Evolutionary conservation across 108 stramenopile species (phyloP).

Genomic region (Cyclotella cryptica): DNA sequence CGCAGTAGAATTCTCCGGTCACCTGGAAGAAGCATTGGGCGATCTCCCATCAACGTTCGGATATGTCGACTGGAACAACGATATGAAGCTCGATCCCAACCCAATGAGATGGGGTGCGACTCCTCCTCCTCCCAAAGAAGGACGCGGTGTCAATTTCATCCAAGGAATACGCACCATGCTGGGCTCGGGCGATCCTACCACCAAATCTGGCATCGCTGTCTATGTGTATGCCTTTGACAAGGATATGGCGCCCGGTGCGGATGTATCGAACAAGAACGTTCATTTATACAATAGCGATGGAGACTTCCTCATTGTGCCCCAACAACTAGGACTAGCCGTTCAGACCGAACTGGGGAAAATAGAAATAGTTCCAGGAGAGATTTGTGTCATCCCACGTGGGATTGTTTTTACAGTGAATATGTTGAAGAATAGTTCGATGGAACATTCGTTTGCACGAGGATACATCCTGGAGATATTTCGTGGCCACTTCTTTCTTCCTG

Average conservation of each 20-base stretch:
- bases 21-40: background rate
- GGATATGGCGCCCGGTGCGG: constrained; percentile 60
- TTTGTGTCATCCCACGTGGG: constrained; percentile 91
- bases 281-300: constrained; percentile 91
- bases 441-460: constrained; percentile 63
- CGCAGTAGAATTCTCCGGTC: background rate
- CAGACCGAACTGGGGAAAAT: constrained; percentile 86
- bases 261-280: background rate
- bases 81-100: constrained; percentile 71
- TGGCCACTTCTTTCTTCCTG: constrained; percentile 91
- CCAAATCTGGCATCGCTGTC: constrained; percentile 81
- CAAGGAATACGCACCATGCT: constrained; percentile 64
- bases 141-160: constrained; percentile 57
- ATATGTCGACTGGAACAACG: constrained; percentile 40
- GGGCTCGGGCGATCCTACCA: constrained; percentile 71
- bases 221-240: constrained; percentile 77
- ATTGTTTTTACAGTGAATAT: constrained; percentile 82
- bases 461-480: constrained; percentile 91
- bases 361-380: constrained; percentile 71
- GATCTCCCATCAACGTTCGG: constrained; percentile 53
- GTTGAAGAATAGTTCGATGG: constrained; percentile 15
- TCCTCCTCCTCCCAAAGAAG: constrained; percentile 31
- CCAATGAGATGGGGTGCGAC: constrained; percentile 90
- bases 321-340: constrained; percentile 71
- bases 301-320: constrained; percentile 93